phyloP scores from a whole-genome alignment of 257 asterid species.

The Vinca minor region DNA sequence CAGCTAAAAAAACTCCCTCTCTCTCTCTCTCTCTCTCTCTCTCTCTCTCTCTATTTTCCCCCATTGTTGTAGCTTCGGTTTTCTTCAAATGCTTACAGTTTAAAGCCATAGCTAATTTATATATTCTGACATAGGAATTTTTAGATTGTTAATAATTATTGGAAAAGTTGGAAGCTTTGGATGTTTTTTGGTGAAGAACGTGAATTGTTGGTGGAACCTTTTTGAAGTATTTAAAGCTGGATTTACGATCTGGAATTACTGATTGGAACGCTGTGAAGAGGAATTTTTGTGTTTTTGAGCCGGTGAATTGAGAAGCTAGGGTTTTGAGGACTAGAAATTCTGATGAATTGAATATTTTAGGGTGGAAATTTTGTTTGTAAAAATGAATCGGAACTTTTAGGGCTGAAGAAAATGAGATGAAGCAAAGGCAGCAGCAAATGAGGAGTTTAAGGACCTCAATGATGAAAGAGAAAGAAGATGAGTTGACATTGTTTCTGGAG shows the following conservation, averaged over 20 bases:
- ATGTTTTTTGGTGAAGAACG: background rate
- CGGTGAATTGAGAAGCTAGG: background rate
- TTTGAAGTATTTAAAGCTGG: constrained; percentile 1
- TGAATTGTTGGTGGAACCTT: background rate
- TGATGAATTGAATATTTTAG: constrained; percentile 1
- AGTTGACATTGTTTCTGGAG: constrained; percentile 73
- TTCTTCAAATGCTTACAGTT: background rate
- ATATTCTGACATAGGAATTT: background rate
- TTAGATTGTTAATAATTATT: background rate
- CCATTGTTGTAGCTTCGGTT: too few relatives aligned
- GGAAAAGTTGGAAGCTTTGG: background rate
- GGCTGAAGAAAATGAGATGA: constrained; percentile 14
- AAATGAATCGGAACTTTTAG: constrained; percentile 13
- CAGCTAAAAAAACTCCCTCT: too few relatives aligned
- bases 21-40: constrained; percentile 7
- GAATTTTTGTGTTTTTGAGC: background rate
- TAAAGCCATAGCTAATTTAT: background rate
- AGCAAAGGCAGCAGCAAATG: constrained; percentile 40
- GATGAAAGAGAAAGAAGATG: constrained; percentile 66
- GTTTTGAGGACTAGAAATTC: constrained; percentile 7
- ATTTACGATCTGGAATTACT: background rate
- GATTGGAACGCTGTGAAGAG: background rate
- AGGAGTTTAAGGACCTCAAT: constrained; percentile 43
- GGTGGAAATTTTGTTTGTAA: background rate
- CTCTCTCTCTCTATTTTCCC: too few relatives aligned